These are phyloP conservation scores for Artemisia tridentata DNA, from an alignment of 129 eudicot species.

Conservation along the genomic window DNA sequence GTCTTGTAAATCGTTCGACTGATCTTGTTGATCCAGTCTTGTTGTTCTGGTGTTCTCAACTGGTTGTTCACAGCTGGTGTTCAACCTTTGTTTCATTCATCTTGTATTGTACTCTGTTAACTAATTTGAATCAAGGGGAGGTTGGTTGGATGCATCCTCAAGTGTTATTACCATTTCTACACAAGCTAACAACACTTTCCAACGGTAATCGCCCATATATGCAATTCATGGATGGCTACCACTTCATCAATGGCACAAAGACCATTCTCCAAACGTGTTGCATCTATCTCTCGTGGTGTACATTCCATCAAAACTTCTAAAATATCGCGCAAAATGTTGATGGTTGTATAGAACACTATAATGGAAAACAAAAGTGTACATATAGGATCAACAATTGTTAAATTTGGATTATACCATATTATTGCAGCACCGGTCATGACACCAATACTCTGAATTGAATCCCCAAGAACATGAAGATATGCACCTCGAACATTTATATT, in stretches of 20 bases:
- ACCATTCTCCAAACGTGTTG: constrained; percentile 53
- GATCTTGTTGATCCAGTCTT: too few relatives aligned
- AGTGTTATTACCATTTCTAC: too few relatives aligned
- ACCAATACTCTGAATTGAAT: constrained; percentile 56
- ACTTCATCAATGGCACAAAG: constrained; percentile 57
- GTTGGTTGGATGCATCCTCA: too few relatives aligned
- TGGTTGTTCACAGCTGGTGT: too few relatives aligned
- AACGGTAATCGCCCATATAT: constrained; percentile 67
- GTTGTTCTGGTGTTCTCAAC: too few relatives aligned
- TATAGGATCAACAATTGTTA: constrained; percentile 55
- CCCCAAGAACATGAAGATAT: constrained; percentile 63
- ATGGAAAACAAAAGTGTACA: constrained; percentile 63
- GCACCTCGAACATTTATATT: constrained; percentile 63
- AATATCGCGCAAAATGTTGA: constrained; percentile 54
- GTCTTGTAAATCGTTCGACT: too few relatives aligned
- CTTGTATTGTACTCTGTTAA: too few relatives aligned
- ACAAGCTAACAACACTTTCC: constrained; percentile 56
- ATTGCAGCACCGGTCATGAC: constrained; percentile 65
- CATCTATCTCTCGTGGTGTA: constrained; percentile 68
- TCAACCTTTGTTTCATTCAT: too few relatives aligned
- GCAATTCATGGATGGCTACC: constrained; percentile 59
- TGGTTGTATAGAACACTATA: constrained; percentile 54
- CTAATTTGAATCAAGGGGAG: too few relatives aligned
- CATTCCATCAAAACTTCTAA: constrained; percentile 69
- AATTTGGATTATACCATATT: constrained; percentile 59